Evolutionary conservation across 2,329 filamentous ascomycete species (phyloP).

Genomic region (Phoma sp.): DNA sequence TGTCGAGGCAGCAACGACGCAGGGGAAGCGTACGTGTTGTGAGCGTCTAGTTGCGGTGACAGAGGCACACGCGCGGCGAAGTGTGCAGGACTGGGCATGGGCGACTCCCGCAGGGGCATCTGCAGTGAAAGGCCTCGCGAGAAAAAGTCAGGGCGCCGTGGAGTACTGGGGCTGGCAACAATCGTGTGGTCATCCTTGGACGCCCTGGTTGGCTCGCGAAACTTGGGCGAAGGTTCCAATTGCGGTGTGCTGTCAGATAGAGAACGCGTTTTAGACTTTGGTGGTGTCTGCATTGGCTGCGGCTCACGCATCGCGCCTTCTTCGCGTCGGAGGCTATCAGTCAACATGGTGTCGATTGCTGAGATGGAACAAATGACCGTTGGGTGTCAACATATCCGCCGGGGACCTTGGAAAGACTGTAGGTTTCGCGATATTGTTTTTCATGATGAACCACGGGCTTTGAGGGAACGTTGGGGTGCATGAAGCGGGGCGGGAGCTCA

Average conservation of each 20-base stretch:
- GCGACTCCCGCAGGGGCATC: conserved; percentile 64
- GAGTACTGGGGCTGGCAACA: conserved; percentile 61
- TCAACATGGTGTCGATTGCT: conserved; percentile 29
- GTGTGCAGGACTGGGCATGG: conserved; percentile 56
- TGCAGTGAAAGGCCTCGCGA: conserved; percentile 72
- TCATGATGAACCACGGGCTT: conserved; percentile 16
- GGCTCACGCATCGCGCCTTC: conserved; percentile 24
- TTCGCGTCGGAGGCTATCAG: conserved; percentile 28
- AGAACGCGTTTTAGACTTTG: conserved; percentile 52
- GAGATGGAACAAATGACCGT: conserved; percentile 13
- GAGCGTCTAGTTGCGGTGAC: conserved; percentile 84
- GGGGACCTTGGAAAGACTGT: conserved; percentile 16
- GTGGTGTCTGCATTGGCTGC: conserved; percentile 31
- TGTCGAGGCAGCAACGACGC: conserved; percentile 86
- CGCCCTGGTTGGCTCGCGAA: conserved; percentile 47
- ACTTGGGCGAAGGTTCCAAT: conserved; percentile 55
- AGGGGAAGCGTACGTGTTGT: conserved; percentile 84
- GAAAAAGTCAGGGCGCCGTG: conserved; percentile 70
- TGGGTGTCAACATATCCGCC: conserved; percentile 34
- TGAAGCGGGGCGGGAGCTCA: conserved; percentile 36
- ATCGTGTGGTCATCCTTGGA: conserved; percentile 56
- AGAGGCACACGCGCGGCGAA: conserved; percentile 69
- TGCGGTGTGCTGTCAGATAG: conserved; percentile 53
- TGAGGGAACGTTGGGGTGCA: conserved; percentile 14
- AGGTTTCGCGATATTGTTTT: conserved; percentile 9